Evolutionary conservation across 257 asterid genomes (phyloP).

Genomic region (Catharanthus roseus): DNA sequence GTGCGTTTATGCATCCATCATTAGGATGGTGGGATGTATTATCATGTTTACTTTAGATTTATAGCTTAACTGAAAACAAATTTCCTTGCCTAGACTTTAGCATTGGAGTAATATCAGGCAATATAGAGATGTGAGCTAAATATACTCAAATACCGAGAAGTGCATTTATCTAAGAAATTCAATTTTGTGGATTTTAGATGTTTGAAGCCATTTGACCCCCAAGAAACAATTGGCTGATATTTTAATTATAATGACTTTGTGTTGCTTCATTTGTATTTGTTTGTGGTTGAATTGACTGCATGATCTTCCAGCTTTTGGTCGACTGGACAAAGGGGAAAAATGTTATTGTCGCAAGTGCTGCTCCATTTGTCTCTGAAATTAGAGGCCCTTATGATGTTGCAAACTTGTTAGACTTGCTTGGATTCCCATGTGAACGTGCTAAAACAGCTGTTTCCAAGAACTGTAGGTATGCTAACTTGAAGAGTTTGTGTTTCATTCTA

Average conservation of each 20-base stretch:
- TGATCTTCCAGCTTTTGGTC: conserved; percentile 64
- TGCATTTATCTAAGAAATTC: background rate
- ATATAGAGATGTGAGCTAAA: background rate
- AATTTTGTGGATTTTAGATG: background rate
- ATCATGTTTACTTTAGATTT: background rate
- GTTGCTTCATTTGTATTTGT: conserved; percentile 9
- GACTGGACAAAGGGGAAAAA: conserved; percentile 92
- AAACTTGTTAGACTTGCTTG: conserved; percentile 63
- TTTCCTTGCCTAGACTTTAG: background rate
- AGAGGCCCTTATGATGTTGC: conserved; percentile 89
- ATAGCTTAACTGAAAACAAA: background rate
- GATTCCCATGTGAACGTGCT: conserved; percentile 67
- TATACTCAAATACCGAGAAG: background rate
- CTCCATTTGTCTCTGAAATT: conserved; percentile 68
- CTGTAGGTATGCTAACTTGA: conserved; percentile 50
- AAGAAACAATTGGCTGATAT: background rate
- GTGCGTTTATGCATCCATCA: background rate
- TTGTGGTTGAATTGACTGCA: background rate
- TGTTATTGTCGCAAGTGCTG: conserved; percentile 66
- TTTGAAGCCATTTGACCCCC: background rate
- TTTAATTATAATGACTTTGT: background rate
- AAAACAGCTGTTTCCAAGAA: conserved; percentile 84
- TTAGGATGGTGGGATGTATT: background rate
- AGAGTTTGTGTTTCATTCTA: conserved; percentile 7
- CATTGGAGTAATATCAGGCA: background rate